Conservation (phyloP, 805 yeast species). For the Pichia heedii region DNA sequence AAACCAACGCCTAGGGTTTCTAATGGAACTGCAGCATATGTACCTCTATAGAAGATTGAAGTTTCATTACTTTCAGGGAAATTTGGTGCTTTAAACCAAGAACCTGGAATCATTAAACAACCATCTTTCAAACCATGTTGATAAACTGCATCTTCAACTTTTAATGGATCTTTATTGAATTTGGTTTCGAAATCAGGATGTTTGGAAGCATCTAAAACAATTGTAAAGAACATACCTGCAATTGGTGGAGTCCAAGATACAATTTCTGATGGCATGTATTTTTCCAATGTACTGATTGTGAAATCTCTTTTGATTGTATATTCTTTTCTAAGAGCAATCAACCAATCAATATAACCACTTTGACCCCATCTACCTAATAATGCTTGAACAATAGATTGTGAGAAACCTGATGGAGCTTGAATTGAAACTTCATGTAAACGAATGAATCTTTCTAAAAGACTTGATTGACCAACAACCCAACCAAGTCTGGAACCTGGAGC, state of each 20-base stretch:
- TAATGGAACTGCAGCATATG: conserved; percentile 77
- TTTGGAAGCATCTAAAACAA: conserved; percentile 61
- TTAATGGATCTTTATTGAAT: conserved; percentile 46
- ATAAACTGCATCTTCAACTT: conserved; percentile 57
- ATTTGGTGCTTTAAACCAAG: conserved; percentile 63
- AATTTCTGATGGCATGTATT: conserved; percentile 42
- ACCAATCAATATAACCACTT: conserved; percentile 80
- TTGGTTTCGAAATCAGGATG: conserved; percentile 67
- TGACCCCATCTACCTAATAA: conserved; percentile 85
- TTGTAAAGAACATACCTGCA: conserved; percentile 84
- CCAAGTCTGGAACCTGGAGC: conserved; percentile 91
- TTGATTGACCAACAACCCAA: conserved; percentile 73
- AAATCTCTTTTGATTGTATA: conserved; percentile 85
- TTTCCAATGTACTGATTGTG: conserved; percentile 65
- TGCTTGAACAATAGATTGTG: conserved; percentile 63
- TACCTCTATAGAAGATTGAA: conserved; percentile 72
- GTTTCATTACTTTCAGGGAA: conserved; percentile 34
- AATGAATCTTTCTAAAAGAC: conserved; percentile 53
- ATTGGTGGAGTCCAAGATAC: conserved; percentile 48
- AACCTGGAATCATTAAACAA: conserved; percentile 70
- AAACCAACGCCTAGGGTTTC: conserved; percentile 53
- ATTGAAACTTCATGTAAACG: conserved; percentile 74
- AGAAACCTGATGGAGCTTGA: conserved; percentile 75
- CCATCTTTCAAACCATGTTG: conserved; percentile 53
- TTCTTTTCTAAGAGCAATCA: conserved; percentile 68